Evolutionary conservation across 2,329 filamentous ascomycete genomes (phyloP), one percentile per base, ranked within the genome.

Genomic region (Scedosporium boydii): DNA sequence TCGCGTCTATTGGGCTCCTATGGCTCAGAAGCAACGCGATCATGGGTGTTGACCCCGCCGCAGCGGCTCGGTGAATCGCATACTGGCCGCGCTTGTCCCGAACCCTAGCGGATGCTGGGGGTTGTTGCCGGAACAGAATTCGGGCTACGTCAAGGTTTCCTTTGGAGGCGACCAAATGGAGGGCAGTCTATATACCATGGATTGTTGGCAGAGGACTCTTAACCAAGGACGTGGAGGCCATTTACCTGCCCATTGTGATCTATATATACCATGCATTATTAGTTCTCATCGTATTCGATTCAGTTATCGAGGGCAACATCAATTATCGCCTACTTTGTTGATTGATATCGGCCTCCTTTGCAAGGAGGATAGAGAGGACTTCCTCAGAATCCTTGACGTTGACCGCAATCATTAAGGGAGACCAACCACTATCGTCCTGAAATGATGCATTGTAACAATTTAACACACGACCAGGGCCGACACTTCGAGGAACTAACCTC

Each of bases 111-210:
- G 88, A 91, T 12, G 91, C 93, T 0, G 82, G 77, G 0, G 82
- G 80, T 63, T 89, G 88, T 68, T 86, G 81, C 18, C 83, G 80
- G 46, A 99, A 76, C n/a, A 99, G 83, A 63, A 85, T 86, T 58
- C 87, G 87, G 27, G 91, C 91, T 6, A 89, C 81, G 66, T 96
- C 90, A 55, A 97, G 78, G 71, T 96, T 93, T 69, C 85, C 86
- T 75, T 99, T 99, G 38, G 92, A 96, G 14, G 90, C 88, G 58
- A 92, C 87, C 71, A 98, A 96, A 75, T 98, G 93, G 21, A 99
- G 83, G 9, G 89, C 91, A 23, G 92, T 96, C 84, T 96, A 21
- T 96, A 21, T 14, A 21, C 34, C 34, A 21, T 5, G 42, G 6
- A 51, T 4, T 1, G n/a, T 23, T 46, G 48, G 58, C 3, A 61